These are phyloP conservation scores for Fagopyrum esculentum DNA, from an alignment of 148 eudicot genomes.

Conservation along the genomic window DNA sequence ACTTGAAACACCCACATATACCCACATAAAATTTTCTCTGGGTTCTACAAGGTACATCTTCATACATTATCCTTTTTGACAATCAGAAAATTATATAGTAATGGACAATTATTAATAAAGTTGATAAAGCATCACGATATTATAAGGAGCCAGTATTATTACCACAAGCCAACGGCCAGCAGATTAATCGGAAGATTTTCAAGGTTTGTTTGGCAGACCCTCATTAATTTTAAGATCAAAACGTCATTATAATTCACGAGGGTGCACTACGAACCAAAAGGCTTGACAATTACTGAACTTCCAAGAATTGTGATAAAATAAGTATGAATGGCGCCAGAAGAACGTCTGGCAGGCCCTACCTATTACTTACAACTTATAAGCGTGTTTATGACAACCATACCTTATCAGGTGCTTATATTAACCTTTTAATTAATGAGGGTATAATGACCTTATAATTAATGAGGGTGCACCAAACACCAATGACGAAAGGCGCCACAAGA, in stretches of 20 bases:
- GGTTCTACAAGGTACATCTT: background rate
- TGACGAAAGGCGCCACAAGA: too few species aligned
- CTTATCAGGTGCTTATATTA: too few species aligned
- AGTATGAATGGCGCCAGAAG: background rate
- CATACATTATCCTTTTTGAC: background rate
- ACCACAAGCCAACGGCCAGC: background rate
- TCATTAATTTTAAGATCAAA: too few species aligned
- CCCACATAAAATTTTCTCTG: background rate
- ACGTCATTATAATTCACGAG: too few species aligned
- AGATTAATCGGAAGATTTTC: background rate
- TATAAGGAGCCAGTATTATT: background rate
- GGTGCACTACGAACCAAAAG: background rate
- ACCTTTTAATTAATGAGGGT: too few species aligned
- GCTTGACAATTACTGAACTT: background rate
- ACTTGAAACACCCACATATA: background rate
- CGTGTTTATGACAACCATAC: too few species aligned
- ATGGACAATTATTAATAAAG: background rate
- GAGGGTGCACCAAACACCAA: too few species aligned
- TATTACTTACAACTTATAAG: too few species aligned
- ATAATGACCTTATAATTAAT: too few species aligned
- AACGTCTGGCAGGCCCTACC: too few species aligned
- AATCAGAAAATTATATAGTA: background rate
- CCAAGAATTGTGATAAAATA: background rate
- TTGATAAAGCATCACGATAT: background rate
- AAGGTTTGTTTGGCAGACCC: background rate